Conservation (phyloP, 163 green algal genomes). For the Chloromonas sp. region DNA sequence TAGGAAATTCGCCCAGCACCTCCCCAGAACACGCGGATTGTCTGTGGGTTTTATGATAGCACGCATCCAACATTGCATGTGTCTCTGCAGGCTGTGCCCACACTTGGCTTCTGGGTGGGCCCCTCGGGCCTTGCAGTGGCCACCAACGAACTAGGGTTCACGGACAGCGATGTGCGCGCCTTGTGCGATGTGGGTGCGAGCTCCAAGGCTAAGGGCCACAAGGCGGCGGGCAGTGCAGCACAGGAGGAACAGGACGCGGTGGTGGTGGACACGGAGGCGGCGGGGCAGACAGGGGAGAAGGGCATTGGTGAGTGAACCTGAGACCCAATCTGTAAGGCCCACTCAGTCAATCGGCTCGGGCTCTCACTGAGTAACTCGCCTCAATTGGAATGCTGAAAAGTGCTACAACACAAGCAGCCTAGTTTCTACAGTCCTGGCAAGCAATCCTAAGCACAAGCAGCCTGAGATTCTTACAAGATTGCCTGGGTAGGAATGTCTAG, state of each 20-base stretch:
- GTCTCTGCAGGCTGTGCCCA: slow-evolving; percentile 9
- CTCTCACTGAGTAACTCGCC: too few species aligned
- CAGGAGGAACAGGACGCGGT: too few species aligned
- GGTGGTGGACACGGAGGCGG: background rate
- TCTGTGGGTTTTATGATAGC: background rate
- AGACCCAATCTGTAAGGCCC: too few species aligned
- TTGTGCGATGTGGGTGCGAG: slow-evolving; percentile 34
- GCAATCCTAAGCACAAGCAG: too few species aligned
- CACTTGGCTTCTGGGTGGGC: slow-evolving; percentile 15
- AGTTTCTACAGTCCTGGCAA: too few species aligned
- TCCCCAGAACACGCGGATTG: background rate
- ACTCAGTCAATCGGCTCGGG: too few species aligned
- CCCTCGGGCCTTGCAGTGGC: slow-evolving; percentile 6
- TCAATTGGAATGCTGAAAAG: too few species aligned
- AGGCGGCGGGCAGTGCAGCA: too few species aligned
- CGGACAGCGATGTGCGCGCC: slow-evolving; percentile 24
- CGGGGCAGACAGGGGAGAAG: slow-evolving; percentile 36
- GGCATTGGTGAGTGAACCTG: slow-evolving; percentile 17
- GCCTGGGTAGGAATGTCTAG: too few species aligned
- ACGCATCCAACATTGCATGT: background rate
- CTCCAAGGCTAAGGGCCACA: slow-evolving; percentile 15
- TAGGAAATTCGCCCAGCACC: too few species aligned
- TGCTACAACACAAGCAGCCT: too few species aligned
- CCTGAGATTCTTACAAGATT: too few species aligned
- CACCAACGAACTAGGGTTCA: slow-evolving; percentile 34